A percentile compares a stretch with the other conserved stretches of the same genome.
Conservation (phyloP, 2,329 filamentous ascomycete genomes). For the Ceratocystis variospora region DNA sequence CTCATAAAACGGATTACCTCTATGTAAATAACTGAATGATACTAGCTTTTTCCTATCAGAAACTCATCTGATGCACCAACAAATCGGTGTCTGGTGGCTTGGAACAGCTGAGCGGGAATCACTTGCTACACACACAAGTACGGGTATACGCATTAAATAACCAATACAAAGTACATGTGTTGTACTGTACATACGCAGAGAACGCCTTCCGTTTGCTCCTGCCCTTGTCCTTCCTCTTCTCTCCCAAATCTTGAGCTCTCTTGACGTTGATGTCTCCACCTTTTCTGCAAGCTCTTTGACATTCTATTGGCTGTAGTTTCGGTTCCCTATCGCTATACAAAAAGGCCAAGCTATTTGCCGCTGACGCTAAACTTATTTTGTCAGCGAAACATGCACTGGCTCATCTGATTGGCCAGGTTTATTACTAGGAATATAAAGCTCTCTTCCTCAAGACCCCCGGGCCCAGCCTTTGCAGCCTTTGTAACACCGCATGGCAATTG, state of each 20-base stretch:
- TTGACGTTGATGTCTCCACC: neutral
- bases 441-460: neutral
- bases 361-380: constrained; percentile 16
- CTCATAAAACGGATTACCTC: too few species aligned
- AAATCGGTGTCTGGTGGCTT: too few species aligned
- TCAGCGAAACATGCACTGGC: neutral
- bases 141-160: neutral
- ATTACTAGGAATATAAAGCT: neutral
- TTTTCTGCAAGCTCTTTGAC: neutral
- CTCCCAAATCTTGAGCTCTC: neutral
- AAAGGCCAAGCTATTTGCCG: constrained; percentile 10
- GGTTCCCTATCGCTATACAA: neutral
- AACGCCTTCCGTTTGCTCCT: neutral
- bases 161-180: neutral
- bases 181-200: neutral
- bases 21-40: too few species aligned
- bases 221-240: neutral
- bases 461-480: neutral
- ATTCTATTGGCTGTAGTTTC: neutral
- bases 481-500: neutral
- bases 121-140: too few species aligned
- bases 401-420: constrained; percentile 6
- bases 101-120: too few species aligned
- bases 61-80: too few species aligned
- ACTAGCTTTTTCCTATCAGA: too few species aligned